phyloP scores from a whole-genome alignment of 805 yeast species.

The Saturnispora kantuleensis region DNA sequence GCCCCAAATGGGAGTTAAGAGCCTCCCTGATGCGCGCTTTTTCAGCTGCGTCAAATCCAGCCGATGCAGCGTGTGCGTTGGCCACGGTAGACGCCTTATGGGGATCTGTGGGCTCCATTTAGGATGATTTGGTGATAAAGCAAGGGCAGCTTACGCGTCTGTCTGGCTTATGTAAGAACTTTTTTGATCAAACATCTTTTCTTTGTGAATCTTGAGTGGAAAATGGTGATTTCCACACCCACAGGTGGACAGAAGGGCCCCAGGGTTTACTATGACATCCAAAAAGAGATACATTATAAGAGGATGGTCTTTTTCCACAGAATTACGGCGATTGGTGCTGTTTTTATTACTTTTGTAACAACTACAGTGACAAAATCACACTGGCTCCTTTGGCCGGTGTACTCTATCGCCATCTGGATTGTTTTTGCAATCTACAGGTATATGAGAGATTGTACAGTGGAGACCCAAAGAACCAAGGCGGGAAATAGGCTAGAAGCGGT shows the following conservation, averaged over 20 bases:
- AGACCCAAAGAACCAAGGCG: conserved; percentile 18
- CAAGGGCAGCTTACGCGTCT: neutral
- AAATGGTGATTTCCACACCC: no score
- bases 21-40: conserved; percentile 19
- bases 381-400: conserved; percentile 19
- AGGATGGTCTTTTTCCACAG: conserved; percentile 24
- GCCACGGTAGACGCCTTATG: no score
- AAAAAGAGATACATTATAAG: conserved; percentile 8
- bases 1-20: conserved; percentile 44
- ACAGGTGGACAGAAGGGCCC: no score
- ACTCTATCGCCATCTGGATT: conserved; percentile 20
- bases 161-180: neutral
- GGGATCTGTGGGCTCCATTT: neutral
- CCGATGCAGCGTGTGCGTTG: neutral
- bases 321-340: conserved; percentile 18
- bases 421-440: conserved; percentile 22
- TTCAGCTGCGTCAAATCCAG: conserved; percentile 21
- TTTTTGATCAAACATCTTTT: neutral
- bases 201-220: no score
- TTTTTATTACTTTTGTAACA: conserved; percentile 14
- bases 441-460: conserved; percentile 22
- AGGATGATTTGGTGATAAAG: neutral
- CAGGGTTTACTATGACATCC: no score
- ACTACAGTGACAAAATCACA: conserved; percentile 18
- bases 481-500: conserved; percentile 21